Base-by-base conservation (phyloP, 768 basidiomycete genomes). In the Pulveroboletus sp. region DNA sequence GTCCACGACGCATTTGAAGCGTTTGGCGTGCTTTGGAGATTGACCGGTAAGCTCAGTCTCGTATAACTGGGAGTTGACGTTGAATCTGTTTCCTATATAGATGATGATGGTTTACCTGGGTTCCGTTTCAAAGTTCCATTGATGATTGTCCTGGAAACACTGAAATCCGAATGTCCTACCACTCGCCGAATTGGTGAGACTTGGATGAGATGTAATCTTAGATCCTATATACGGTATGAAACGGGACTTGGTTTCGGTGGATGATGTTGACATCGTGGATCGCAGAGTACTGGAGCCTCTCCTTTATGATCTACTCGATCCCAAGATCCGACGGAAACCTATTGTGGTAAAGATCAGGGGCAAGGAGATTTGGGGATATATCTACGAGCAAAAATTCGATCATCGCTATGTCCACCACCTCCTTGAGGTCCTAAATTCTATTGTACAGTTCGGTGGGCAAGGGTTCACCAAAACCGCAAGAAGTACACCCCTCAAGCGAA, bases 191-290 rank as follows among this genome's bases (percentile, higher is more conserved):
- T 89, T 27, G 90, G 89, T 13, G 95, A 98, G 67, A 93, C 93
- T 0, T 99, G 96, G 96, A 93, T 99, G 87, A 80, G 94, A 23
- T 93, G 91, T 62, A 92, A 84, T 59, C 75, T 97, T 26, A 89
- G 87, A 64, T 94, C 93, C 2, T 95, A 95, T 64, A 73, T 93
- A 50, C 81, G 94, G 93, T 93, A 67, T 30, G 46, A n/a, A n/a
- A n/a, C n/a, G n/a, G n/a, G n/a, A n/a, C n/a, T n/a, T n/a, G n/a
- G 22, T 49, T 17, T 24, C 32, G 20, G 36, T 22, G 16, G 22
- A 34, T 10, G 16, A 26, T 3, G 29, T 45, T 63, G 34, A 54
- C 9, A 4, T 24, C 26, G 17, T 9, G 8, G 19, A 20, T 44
- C 42, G 26, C 62, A 95, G 93, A n/a, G 77, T 95, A 26, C 73